These are phyloP conservation scores for Orbilia quercus DNA, from an alignment of 2,329 filamentous ascomycete genomes.

Conservation along the genomic window DNA sequence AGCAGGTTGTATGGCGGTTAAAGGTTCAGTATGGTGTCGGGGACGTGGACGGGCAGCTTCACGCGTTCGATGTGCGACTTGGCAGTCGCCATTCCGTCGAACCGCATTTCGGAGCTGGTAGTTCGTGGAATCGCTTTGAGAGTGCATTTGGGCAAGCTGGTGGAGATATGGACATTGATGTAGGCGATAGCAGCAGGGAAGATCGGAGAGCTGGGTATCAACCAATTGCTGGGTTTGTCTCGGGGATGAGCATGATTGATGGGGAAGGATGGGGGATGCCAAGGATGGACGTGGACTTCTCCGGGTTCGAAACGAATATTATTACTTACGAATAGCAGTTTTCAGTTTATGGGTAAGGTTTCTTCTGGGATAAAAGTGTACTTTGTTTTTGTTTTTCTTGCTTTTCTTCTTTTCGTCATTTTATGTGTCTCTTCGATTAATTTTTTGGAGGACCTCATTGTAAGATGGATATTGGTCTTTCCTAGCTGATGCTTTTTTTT, in stretches of 20 bases:
- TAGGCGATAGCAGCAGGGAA: neutral
- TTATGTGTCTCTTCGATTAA: neutral
- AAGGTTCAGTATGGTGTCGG: slow-evolving; percentile 30
- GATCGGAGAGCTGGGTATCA: slow-evolving; percentile 9
- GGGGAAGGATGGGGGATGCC: slow-evolving; percentile 17
- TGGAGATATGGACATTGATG: neutral
- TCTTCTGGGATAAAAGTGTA: no score
- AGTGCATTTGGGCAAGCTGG: neutral
- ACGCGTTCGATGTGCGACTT: slow-evolving; percentile 34
- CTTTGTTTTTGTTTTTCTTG: no score
- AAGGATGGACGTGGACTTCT: slow-evolving; percentile 55
- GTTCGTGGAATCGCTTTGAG: slow-evolving; percentile 3
- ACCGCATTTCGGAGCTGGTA: slow-evolving; percentile 9
- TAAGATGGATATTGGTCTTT: no score
- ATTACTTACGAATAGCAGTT: slow-evolving; percentile 25
- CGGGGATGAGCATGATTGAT: neutral
- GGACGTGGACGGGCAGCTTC: slow-evolving; percentile 3
- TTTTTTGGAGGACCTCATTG: no score
- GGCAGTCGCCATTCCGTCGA: slow-evolving; percentile 17
- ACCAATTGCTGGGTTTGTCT: slow-evolving; percentile 16
- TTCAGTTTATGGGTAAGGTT: neutral
- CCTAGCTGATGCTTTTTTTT: no score
- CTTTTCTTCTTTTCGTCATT: no score
- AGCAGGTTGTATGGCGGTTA: slow-evolving; percentile 38
- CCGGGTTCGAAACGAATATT: slow-evolving; percentile 50